Evolutionary conservation across 163 green algal genomes (phyloP), one percentile per base, ranked within the genome.

Genomic region (Prototheca wickerhamii): DNA sequence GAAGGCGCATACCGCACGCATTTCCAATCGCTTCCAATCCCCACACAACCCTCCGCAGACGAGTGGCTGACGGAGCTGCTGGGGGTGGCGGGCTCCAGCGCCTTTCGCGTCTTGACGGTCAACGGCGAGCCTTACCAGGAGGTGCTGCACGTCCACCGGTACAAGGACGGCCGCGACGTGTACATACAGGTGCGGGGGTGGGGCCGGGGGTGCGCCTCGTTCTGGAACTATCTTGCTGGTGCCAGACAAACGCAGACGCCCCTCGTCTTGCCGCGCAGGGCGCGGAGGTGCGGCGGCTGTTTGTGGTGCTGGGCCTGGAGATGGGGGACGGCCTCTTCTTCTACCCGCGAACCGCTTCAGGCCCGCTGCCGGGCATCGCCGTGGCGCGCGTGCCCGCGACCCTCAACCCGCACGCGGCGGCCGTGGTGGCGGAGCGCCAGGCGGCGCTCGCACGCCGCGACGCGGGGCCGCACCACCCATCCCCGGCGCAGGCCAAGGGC

Each of bases 221-320:
- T 49, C 15, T 49, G 40, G 15, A 49, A 15, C n/a, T n/a, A n/a
- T n/a, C n/a, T n/a, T n/a, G n/a, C n/a, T n/a, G n/a, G n/a, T n/a
- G n/a, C n/a, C n/a, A n/a, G n/a, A n/a, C n/a, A n/a, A n/a, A n/a
- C n/a, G n/a, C n/a, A n/a, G n/a, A n/a, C n/a, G n/a, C n/a, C n/a
- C n/a, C n/a, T n/a, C n/a, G n/a, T n/a, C n/a, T n/a, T n/a, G n/a
- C 37, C 37, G 5, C 23, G 18, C 46, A 54, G 46, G 46, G 46
- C 23, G n/a, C 46, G 0, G 46, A 54, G 46, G 23, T 28, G n/a
- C 18, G 46, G 12, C n/a, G 26, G 46, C 23, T 54, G 46, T 54
- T 54, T 54, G 46, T 28, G 46, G 46, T 54, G 46, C 46, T 54
- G 46, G 46, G 46, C 20, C 12, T 54, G 46, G 46, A 54, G 46